A percentile compares a stretch with the other conserved stretches of the same genome.
Evolutionary conservation across 2,329 filamentous ascomycete genomes (phyloP).

Genomic region (Cordyceps fumosorosea): DNA sequence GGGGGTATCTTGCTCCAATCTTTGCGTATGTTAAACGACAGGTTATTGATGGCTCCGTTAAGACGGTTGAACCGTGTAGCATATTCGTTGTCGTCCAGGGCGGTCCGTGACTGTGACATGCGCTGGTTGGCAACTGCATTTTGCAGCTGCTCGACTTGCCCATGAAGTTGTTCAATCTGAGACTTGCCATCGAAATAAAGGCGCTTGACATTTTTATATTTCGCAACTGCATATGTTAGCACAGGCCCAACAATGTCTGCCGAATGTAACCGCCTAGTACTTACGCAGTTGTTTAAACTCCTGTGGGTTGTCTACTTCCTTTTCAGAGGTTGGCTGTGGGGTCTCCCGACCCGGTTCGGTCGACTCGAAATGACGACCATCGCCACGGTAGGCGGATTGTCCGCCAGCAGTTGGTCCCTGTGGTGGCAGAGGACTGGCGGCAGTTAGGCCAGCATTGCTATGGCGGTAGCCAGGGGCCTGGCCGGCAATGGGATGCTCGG

Average conservation of each 20-base stretch:
- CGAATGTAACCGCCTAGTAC: conserved; percentile 20
- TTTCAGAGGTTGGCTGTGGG: conserved; percentile 44
- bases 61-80: conserved; percentile 80
- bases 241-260: conserved; percentile 24
- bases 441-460: conserved; percentile 37
- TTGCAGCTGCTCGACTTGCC: conserved; percentile 88
- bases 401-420: conserved; percentile 23
- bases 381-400: conserved; percentile 34
- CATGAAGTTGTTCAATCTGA: conserved; percentile 81
- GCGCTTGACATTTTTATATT: conserved; percentile 97
- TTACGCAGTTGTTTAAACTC: conserved; percentile 51
- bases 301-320: conserved; percentile 44
- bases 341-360: conserved; percentile 48
- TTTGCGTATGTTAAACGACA: conserved; percentile 94
- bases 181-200: conserved; percentile 94
- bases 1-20: conserved; percentile 77
- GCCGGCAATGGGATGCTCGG: conserved; percentile 40
- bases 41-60: conserved; percentile 88
- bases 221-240: conserved; percentile 59
- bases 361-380: conserved; percentile 39
- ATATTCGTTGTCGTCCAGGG: conserved; percentile 94
- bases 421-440: conserved; percentile 39
- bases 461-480: conserved; percentile 48
- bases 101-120: conserved; percentile 87
- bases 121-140: conserved; percentile 97